Evolutionary conservation across 768 basidiomycete genomes (phyloP).

Genomic region (Ramaria rubella): DNA sequence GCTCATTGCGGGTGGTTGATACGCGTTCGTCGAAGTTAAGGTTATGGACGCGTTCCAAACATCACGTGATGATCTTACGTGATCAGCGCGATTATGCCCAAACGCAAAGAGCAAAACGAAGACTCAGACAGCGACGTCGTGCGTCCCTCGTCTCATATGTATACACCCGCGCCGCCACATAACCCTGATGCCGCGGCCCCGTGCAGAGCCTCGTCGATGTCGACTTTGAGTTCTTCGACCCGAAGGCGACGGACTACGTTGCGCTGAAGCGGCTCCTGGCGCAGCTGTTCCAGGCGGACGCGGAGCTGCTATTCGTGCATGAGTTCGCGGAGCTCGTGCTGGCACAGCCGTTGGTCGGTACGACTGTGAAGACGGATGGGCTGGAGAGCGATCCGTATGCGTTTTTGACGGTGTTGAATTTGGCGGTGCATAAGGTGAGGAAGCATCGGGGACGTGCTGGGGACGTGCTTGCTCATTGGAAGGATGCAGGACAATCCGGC

Average conservation of each 20-base stretch:
- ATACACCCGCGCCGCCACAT: background rate
- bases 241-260: slow-evolving; percentile 77
- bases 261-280: slow-evolving; percentile 45
- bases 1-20: too few relatives aligned
- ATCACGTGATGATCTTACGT: too few relatives aligned
- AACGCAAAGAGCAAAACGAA: slow-evolving; percentile 16
- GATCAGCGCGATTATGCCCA: slow-evolving; percentile 17
- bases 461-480: background rate
- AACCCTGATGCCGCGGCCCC: background rate
- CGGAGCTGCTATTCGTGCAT: slow-evolving; percentile 60
- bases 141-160: background rate
- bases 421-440: slow-evolving; percentile 58
- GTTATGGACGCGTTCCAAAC: too few relatives aligned
- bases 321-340: slow-evolving; percentile 78
- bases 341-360: slow-evolving; percentile 68
- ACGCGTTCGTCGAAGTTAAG: too few relatives aligned
- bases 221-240: slow-evolving; percentile 91
- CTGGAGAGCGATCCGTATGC: slow-evolving; percentile 88
- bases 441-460: slow-evolving; percentile 4
- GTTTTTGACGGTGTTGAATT: slow-evolving; percentile 76
- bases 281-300: slow-evolving; percentile 60
- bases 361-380: slow-evolving; percentile 89
- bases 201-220: slow-evolving; percentile 68
- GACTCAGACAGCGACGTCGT: slow-evolving; percentile 18
- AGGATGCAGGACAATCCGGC: slow-evolving; percentile 58